Evolutionary conservation across 31 red algal species (phyloP), one percentile per base, ranked within the genome.

Genomic region (Porphyra umbilicalis): DNA sequence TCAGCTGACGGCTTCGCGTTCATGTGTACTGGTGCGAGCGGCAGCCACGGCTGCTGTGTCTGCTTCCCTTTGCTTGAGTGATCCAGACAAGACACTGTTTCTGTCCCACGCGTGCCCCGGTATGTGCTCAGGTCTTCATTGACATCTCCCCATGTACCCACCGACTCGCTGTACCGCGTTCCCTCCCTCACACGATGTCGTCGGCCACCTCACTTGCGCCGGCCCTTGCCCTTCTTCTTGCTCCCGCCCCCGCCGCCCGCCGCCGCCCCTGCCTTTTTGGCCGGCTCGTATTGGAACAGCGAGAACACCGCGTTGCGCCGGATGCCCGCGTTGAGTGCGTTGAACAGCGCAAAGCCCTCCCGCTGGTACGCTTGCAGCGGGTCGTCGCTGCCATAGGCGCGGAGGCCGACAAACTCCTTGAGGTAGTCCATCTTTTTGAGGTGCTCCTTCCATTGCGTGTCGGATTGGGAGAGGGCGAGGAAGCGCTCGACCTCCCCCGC

Each of bases 241-340:
- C 30, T 71, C 57, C 57, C 57, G 5, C 8, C 8, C 8, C 42
- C 42, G 14, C 16, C 16, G 25, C 57, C 57, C 11, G 57, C 57
- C 6, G 57, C 57, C 4, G 57, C 57, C 6, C 0, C 57, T 75
- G 71, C 33, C 16, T 75, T 78, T 20, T 83, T 85, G 32, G 34
- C 32, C 77, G 86, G 77, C 32, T 88, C 39, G 76, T 95, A 99
- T 77, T 96, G 93, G 76, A 94, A 95, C 40, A 92, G 87, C 6
- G 97, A 99, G 85, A 86, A 99, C 33, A 99, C 86, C 67, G 82
- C 83, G 81, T 95, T 96, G 77, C 97, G 89, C 34, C 94, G 71
- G 36, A 99, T 90, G 37, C 76, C 83, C 10, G 79, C 84, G 68
- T 80, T 33, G 94, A 99, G 88, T 11, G 80, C 91, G 10, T 83